Percentiles rank a stretch among this genome's conserved stretches.
phyloP scores from a whole-genome alignment of 73 alveolate species.

The Stentor roeselii region DNA sequence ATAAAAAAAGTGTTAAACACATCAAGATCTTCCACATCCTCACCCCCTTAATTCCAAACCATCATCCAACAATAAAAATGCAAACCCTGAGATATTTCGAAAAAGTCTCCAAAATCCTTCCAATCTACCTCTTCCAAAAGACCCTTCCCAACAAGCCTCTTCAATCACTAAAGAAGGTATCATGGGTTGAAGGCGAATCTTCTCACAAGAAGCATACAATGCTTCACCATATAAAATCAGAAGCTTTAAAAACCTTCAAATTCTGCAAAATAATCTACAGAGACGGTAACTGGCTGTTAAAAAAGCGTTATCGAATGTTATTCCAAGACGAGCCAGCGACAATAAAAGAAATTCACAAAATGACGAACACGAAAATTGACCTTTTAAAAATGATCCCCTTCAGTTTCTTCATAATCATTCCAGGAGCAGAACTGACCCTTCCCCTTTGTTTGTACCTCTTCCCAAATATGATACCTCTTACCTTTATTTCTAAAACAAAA shows the following conservation, averaged over 20 bases:
- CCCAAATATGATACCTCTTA: conserved; percentile 86
- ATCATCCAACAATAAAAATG: no score
- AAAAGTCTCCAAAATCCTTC: no score
- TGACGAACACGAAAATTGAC: conserved; percentile 47
- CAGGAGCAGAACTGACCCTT: conserved; percentile 78
- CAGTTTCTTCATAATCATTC: conserved; percentile 76
- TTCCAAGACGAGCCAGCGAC: conserved; percentile 7
- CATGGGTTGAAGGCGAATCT: no score
- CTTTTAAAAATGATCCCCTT: conserved; percentile 83
- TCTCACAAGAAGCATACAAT: no score
- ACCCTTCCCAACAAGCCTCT: no score
- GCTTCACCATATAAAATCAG: not conserved
- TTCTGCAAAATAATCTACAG: conserved; percentile 1
- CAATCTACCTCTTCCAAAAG: no score
- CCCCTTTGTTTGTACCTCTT: conserved; percentile 82
- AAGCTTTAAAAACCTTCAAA: not conserved
- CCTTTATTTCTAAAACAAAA: conserved; percentile 36
- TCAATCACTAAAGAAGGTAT: no score
- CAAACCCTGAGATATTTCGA: no score
- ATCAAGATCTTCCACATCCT: no score
- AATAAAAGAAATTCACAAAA: conserved; percentile 31
- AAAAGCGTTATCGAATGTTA: not conserved
- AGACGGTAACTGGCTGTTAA: conserved; percentile 10
- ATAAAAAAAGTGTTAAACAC: no score
- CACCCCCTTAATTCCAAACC: no score